Conservation (phyloP, 345 rosid species). For the Eucalyptus regnans region DNA sequence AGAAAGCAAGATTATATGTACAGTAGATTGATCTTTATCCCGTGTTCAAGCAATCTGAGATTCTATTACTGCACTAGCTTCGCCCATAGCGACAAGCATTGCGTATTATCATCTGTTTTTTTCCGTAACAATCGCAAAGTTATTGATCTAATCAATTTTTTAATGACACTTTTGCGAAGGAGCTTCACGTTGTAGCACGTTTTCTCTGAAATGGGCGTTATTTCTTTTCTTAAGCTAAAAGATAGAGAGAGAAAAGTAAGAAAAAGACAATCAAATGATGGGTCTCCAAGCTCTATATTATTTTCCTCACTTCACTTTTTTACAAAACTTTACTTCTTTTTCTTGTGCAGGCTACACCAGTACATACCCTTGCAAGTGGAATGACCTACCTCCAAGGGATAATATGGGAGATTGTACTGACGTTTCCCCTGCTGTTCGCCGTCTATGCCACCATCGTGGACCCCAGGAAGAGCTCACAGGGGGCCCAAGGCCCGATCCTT, state of each 20-base stretch:
- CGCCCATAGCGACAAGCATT: neutral
- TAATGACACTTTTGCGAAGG: neutral
- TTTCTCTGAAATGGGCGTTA: neutral
- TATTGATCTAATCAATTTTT: neutral
- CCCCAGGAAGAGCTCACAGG: slow-evolving; percentile 70
- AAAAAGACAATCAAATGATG: neutral
- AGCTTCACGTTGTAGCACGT: neutral
- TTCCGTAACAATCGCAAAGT: neutral
- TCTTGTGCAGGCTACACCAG: slow-evolving; percentile 35
- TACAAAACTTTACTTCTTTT: neutral
- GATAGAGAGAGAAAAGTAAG: neutral
- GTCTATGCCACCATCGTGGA: slow-evolving; percentile 86
- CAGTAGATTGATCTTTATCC: neutral
- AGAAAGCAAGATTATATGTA: neutral
- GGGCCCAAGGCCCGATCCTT: slow-evolving; percentile 62
- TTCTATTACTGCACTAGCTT: neutral
- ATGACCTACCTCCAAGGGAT: slow-evolving; percentile 52
- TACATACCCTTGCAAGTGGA: slow-evolving; percentile 61
- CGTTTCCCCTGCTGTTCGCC: slow-evolving; percentile 76
- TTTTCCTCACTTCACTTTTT: neutral
- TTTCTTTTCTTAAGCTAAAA: neutral
- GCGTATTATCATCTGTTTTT: neutral
- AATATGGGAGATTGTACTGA: slow-evolving; percentile 64
- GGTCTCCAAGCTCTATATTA: neutral
- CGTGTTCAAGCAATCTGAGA: neutral